phyloP scores from a whole-genome alignment of 2,329 filamentous ascomycete species.

The Tolypocladium album region DNA sequence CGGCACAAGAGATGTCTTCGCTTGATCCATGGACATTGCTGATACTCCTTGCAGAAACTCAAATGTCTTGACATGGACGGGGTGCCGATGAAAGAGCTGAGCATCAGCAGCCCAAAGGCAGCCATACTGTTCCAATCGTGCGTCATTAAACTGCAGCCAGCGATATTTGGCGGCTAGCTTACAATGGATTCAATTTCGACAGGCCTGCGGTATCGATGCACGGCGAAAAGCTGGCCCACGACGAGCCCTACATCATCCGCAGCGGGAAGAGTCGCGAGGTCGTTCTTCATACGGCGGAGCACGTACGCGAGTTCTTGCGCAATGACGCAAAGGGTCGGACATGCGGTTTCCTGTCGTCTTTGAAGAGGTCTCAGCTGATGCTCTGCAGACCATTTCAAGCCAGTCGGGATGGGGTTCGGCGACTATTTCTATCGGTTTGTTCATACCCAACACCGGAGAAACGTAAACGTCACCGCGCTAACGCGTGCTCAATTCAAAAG shows the following conservation, averaged over 20 bases:
- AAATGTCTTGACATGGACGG: background rate
- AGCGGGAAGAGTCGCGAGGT: background rate
- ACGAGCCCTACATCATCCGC: background rate
- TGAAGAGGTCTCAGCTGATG: background rate
- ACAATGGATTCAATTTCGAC: background rate
- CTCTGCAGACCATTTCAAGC: background rate
- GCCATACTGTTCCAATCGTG: background rate
- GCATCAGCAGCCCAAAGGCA: background rate
- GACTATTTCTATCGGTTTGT: background rate
- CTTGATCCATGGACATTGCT: background rate
- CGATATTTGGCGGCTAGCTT: background rate
- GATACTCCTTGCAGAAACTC: background rate
- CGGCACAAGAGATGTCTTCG: background rate
- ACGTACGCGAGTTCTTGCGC: background rate
- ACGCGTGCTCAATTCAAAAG: background rate
- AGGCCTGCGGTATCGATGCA: background rate
- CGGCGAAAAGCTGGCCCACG: background rate
- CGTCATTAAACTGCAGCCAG: background rate
- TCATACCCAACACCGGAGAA: background rate
- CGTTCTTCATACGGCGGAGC: background rate
- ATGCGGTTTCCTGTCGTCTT: background rate
- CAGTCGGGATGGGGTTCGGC: background rate
- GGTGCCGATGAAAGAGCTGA: background rate
- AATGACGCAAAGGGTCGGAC: background rate
- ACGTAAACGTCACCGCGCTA: background rate